A percentile compares a stretch with the other conserved stretches of the same genome.
Evolutionary conservation across 257 asterid species (phyloP).

Genomic region (Solanum infundibuliforme): DNA sequence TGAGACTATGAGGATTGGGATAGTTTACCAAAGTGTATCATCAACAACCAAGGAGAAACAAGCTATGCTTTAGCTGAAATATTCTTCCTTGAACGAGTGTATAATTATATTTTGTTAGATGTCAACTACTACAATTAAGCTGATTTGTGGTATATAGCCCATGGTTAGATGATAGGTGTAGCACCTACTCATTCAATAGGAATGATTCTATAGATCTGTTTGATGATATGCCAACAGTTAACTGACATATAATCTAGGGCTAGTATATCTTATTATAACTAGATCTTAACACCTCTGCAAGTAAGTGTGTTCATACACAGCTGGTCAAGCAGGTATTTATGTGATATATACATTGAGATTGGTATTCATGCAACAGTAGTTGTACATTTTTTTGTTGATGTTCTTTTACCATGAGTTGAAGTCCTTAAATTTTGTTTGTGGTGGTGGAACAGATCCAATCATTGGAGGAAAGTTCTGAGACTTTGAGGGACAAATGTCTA

Average conservation of each 20-base stretch:
- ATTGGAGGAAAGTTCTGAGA: conserved; percentile 87
- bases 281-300: neutral
- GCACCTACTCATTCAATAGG: neutral
- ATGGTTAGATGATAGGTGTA: neutral
- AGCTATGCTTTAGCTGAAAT: neutral
- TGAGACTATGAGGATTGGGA: neutral
- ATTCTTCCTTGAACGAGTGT: neutral
- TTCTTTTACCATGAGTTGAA: neutral
- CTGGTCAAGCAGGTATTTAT: neutral
- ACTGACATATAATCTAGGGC: neutral
- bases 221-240: neutral
- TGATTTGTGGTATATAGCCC: neutral
- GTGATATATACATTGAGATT: neutral
- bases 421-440: conserved; percentile 19
- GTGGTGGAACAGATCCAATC: conserved; percentile 62
- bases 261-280: neutral
- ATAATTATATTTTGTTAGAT: neutral
- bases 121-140: neutral
- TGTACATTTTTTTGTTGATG: neutral
- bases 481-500: conserved; percentile 64
- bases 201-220: neutral
- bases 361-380: neutral
- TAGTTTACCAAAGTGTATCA: neutral
- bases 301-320: neutral
- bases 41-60: neutral